Percentiles rank a stretch among this genome's conserved stretches.
phyloP scores from a whole-genome alignment of 805 yeast species.

The Millerozyma acaciae region DNA sequence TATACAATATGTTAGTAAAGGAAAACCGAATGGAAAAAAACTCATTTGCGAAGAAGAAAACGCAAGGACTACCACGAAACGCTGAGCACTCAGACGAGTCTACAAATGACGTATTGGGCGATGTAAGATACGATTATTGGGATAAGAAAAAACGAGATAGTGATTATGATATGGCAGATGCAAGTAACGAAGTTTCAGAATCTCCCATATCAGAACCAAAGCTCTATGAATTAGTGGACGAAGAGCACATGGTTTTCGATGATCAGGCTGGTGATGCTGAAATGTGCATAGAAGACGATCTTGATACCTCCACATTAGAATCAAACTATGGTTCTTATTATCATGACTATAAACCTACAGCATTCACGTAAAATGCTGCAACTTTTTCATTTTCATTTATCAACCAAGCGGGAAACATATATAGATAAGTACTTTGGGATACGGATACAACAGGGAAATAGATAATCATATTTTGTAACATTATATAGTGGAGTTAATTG shows the following conservation, averaged over 20 bases:
- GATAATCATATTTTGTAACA: too few species aligned
- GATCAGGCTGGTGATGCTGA: conserved; percentile 6
- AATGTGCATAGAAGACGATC: conserved; percentile 5
- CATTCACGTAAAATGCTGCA: too few species aligned
- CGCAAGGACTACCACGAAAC: conserved; percentile 1
- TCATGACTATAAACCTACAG: conserved; percentile 10
- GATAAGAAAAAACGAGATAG: conserved; percentile 20
- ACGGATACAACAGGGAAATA: too few species aligned
- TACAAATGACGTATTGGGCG: conserved; percentile 13
- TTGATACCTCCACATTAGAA: conserved; percentile 3
- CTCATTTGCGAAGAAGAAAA: conserved; percentile 6
- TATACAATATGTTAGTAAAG: conserved; percentile 21
- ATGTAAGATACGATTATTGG: conserved; percentile 35
- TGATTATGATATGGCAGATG: conserved; percentile 24
- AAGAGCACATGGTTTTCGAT: too few species aligned
- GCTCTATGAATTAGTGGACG: conserved; percentile 1
- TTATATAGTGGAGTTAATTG: too few species aligned
- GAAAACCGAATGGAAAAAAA: conserved; percentile 23
- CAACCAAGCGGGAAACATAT: too few species aligned
- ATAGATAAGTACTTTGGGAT: too few species aligned
- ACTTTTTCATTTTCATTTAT: too few species aligned
- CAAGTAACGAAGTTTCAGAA: conserved; percentile 7
- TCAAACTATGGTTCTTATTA: conserved; percentile 19
- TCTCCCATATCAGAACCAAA: conserved; percentile 4
- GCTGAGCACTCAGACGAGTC: conserved; percentile 3